Conservation (phyloP, 306 rosid genomes). For the Acacia acuminata region DNA sequence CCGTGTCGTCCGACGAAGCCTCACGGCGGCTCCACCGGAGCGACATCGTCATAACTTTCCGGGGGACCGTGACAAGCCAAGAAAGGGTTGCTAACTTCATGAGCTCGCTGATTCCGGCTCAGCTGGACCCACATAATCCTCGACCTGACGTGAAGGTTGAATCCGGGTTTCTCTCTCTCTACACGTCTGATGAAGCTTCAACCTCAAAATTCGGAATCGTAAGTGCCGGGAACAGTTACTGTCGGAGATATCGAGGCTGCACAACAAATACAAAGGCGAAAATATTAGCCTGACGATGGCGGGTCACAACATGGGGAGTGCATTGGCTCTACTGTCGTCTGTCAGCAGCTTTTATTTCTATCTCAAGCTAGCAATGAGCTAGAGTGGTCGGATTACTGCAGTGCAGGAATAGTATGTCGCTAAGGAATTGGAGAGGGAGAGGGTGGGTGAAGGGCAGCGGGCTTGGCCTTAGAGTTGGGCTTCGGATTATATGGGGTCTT, state of each 20-base stretch:
- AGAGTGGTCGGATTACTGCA: no score
- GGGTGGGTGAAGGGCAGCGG: background rate
- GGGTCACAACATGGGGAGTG: conserved; percentile 97
- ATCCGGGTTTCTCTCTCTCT: conserved; percentile 74
- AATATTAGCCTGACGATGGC: conserved; percentile 74
- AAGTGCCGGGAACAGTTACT: conserved; percentile 94
- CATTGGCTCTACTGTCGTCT: conserved; percentile 54
- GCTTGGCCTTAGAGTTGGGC: conserved; percentile 13
- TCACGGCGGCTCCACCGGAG: conserved; percentile 59
- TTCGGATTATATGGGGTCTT: conserved; percentile 32
- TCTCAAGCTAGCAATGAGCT: background rate
- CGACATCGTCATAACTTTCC: conserved; percentile 66
- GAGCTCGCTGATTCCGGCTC: conserved; percentile 78
- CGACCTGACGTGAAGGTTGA: conserved; percentile 73
- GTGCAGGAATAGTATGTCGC: background rate
- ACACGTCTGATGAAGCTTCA: conserved; percentile 69
- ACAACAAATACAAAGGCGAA: conserved; percentile 53
- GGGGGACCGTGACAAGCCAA: conserved; percentile 74
- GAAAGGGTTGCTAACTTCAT: conserved; percentile 86
- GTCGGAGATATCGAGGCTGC: conserved; percentile 65
- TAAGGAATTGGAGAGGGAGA: background rate
- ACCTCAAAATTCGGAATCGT: conserved; percentile 51
- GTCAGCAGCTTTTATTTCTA: background rate
- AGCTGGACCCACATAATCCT: conserved; percentile 64
- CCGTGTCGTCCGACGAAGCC: conserved; percentile 54